Evolutionary conservation across 2,329 filamentous ascomycete genomes (phyloP).

Genomic region (Diplodia seriata): DNA sequence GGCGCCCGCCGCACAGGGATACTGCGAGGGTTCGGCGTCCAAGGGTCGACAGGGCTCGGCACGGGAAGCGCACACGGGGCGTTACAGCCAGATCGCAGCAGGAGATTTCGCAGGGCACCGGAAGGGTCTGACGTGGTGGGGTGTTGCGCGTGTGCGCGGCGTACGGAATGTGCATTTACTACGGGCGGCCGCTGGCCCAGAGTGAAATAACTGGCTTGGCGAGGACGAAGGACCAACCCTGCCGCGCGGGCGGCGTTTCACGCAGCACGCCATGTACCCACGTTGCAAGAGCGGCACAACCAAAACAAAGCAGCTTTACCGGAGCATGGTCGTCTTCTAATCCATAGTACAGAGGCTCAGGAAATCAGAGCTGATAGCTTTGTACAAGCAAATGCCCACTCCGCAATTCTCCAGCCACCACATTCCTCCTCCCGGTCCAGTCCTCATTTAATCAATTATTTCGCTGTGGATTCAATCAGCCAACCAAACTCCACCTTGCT

Average conservation of each 20-base stretch:
- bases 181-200: constrained; percentile 11
- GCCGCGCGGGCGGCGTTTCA: constrained; percentile 30
- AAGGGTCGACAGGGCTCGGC: constrained; percentile 20
- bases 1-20: constrained; percentile 33
- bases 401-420: constrained; percentile 35
- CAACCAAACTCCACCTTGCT: neutral
- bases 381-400: constrained; percentile 39
- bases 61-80: constrained; percentile 4
- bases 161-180: constrained; percentile 25
- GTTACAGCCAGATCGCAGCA: constrained; percentile 14
- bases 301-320: constrained; percentile 2
- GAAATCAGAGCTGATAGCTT: constrained; percentile 44
- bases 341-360: constrained; percentile 45
- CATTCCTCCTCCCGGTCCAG: constrained; percentile 30
- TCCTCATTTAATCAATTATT: constrained; percentile 39
- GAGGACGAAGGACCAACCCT: constrained; percentile 24
- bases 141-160: constrained; percentile 23
- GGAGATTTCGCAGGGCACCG: constrained; percentile 2
- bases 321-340: constrained; percentile 41
- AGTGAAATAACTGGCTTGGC: constrained; percentile 31
- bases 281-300: constrained; percentile 9
- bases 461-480: constrained; percentile 43
- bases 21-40: constrained; percentile 30
- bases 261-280: constrained; percentile 9
- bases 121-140: constrained; percentile 23